phyloP scores from a whole-genome alignment of 1,284 basidiomycete species.

The Pyrrhoderma noxium region DNA sequence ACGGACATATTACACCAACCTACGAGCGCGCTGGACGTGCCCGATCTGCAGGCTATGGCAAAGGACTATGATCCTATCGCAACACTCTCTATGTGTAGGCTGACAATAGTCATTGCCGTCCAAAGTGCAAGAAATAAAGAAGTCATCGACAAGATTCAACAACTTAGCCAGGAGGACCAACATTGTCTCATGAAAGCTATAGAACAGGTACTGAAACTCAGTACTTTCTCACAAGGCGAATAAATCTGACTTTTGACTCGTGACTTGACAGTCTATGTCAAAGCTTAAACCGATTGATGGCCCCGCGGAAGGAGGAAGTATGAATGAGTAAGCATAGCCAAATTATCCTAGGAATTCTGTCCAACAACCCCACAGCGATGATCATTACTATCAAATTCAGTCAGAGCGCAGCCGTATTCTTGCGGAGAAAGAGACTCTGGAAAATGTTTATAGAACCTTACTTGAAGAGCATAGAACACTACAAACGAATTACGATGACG shows the following conservation, averaged over 20 bases:
- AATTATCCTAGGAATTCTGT: not conserved
- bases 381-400: slow-evolving; percentile 80
- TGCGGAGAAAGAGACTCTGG: slow-evolving; percentile 71
- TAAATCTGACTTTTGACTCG: not conserved
- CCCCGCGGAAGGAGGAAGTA: slow-evolving; percentile 35
- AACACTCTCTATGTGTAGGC: slow-evolving; percentile 68
- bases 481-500: slow-evolving; percentile 66
- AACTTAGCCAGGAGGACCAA: slow-evolving; percentile 71
- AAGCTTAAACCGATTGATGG: slow-evolving; percentile 48
- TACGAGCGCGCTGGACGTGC: slow-evolving; percentile 65
- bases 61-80: slow-evolving; percentile 63
- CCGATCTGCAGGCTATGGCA: slow-evolving; percentile 76
- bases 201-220: slow-evolving; percentile 54
- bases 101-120: slow-evolving; percentile 90
- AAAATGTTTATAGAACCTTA: slow-evolving; percentile 69
- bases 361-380: slow-evolving; percentile 46
- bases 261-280: slow-evolving; percentile 54
- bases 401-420: slow-evolving; percentile 68
- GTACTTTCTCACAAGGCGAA: not conserved
- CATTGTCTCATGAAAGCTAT: slow-evolving; percentile 81
- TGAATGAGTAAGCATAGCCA: slow-evolving; percentile 65
- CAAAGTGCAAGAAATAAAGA: slow-evolving; percentile 81
- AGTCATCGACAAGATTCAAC: slow-evolving; percentile 81
- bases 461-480: slow-evolving; percentile 71
- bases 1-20: slow-evolving; percentile 72